Evolutionary conservation across 768 basidiomycete genomes (phyloP).

Genomic region (Imleria badia): DNA sequence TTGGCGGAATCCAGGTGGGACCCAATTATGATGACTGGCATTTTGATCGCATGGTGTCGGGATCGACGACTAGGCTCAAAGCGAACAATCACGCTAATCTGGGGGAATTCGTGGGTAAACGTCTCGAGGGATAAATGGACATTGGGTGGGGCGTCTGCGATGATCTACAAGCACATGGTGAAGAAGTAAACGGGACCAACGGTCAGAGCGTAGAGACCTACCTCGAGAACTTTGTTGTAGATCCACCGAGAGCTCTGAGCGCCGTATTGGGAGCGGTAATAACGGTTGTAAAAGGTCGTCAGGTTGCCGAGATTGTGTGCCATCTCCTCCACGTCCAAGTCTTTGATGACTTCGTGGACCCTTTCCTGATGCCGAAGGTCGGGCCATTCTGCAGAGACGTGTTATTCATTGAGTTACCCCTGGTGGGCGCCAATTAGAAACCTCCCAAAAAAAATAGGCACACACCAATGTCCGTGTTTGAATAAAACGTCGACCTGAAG

Average conservation of each 20-base stretch:
- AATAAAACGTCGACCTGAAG: background rate
- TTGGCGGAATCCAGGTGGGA: conserved; percentile 47
- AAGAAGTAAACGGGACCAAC: background rate
- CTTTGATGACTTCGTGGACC: conserved; percentile 2
- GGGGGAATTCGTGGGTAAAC: conserved; percentile 14
- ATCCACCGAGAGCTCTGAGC: conserved; percentile 40
- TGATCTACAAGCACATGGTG: conserved; percentile 7
- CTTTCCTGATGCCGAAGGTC: conserved; percentile 12
- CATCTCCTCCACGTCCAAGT: conserved; percentile 29
- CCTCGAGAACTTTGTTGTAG: conserved; percentile 21
- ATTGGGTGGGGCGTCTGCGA: conserved; percentile 5
- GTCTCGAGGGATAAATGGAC: conserved; percentile 21
- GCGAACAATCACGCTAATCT: conserved; percentile 22
- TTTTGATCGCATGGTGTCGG: conserved; percentile 4
- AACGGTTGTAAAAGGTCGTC: conserved; percentile 39
- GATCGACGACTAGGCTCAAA: conserved; percentile 17
- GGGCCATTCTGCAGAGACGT: conserved; percentile 14
- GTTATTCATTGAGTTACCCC: background rate
- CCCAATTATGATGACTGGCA: conserved; percentile 38
- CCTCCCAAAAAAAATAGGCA: background rate
- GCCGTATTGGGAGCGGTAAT: conserved; percentile 32
- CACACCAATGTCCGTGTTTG: background rate
- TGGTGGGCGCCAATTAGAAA: background rate
- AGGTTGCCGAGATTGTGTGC: conserved; percentile 35
- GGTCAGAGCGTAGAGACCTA: background rate